Base-by-base conservation (phyloP, 192 early-diverging fungal species). In the Rhizophlyctis rosea region DNA sequence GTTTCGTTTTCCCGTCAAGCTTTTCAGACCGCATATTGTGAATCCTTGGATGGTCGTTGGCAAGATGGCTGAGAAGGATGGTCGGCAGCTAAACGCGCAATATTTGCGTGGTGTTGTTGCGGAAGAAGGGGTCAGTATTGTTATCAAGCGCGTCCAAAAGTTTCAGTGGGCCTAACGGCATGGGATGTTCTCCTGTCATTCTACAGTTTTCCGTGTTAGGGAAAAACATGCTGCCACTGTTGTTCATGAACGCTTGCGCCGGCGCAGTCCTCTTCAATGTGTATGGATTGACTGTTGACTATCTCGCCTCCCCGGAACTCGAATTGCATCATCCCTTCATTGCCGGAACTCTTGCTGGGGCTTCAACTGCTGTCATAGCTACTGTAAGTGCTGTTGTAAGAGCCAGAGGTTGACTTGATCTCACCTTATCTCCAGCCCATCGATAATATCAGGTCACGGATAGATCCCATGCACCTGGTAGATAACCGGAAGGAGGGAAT, bases 221-320 rank as follows among this genome's bases (percentile, higher is more conserved):
- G 0, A 50, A 57, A 39, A 83, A 83, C 53, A 65, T 74, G 21
- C 13, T 76, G 1, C 81, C 81, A 5, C 62, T 83, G 7, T 51
- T 83, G 9, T 18, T 81, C n/a, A 69, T 69, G 1, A 83, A 83
- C 58, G 66, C 61, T 1, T 18, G 61, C 0, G 71, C 78, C n/a
- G 81, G 78, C 18, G 76, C 76, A 9, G 66, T 81, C 16, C 70
- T 83, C 4, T 83, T 83, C 71, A 83, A 83, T 70, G 63, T 68
- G 25, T 82, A 82, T 56, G 61, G 69, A 18, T 49, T 32, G 24
- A 39, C 70, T 24, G 48, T 39, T 16, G 13, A 47, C 57, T 16
- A n/a, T 54, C 25, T 54, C 58, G 11, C 30, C 34, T 7, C 18
- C 58, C 0, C 54, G 21, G 29, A n/a, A 5, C 67, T 67, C 36